Base-by-base conservation (phyloP, 192 early-diverging fungal genomes). In the Mortierella antarctica region DNA sequence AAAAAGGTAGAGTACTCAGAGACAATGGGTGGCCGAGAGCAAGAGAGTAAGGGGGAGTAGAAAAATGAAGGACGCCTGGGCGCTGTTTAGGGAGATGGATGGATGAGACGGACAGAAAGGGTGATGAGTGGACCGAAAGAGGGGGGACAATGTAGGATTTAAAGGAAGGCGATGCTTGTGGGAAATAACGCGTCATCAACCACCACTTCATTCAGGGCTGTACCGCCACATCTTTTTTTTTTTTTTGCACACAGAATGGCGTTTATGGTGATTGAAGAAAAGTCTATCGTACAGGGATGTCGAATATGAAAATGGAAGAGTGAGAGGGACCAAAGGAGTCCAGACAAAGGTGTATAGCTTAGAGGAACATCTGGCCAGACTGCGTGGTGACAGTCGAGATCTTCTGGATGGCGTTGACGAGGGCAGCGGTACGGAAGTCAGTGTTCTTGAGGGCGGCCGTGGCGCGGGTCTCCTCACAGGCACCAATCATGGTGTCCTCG, bases 401-500 rank as follows among this genome's bases (percentile, higher is more conserved):
- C 88, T 95, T 95, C 82, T 93, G 90, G 71, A 95, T 93, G 17
- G 94, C 93, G 70, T 94, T 94, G 73, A 89, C 73, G 56, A 92
- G 74, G 15, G 93, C 94, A 57, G 94, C 94, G 44, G 92, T 93
- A 66, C 94, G 87, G 73, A 91, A 93, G 71, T 95, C 94, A 55
- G 91, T 86, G 53, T 88, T 87, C 85, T 90, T 84, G 52, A 78
- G 46, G 20, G 83, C 83, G 49, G 94, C 91, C 14, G 93, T 95
- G 63, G 84, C 84, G 65, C 88, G 86, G 13, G 94, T 94, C 85
- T 93, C 93, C 49, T 85, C 82, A 74, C 91, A 93, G 12, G 93
- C 93, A 73, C 86, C 87, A 50, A 93, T 91, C 93, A 95, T 94
- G 40, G 94, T 94, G 71, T 95, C 94, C 62, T 95, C 94, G 18